These are phyloP conservation scores for Xylaria sp. DNA, from an alignment of 2,329 filamentous ascomycete species.

Conservation along the genomic window DNA sequence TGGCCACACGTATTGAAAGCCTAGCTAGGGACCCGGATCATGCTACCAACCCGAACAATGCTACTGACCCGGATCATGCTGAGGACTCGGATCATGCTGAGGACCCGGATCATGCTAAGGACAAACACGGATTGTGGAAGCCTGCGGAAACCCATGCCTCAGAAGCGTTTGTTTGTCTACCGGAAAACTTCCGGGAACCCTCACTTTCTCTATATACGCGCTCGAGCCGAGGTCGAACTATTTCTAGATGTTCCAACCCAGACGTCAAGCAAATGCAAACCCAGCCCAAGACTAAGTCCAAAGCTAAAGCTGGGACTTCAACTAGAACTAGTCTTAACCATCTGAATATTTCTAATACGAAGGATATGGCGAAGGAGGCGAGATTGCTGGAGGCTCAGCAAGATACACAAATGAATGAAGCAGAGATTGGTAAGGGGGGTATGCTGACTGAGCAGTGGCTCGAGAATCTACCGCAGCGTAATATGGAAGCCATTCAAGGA, in stretches of 20 bases:
- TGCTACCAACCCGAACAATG: constrained; percentile 13
- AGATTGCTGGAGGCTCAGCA: constrained; percentile 29
- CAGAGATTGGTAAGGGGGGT: background rate
- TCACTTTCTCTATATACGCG: background rate
- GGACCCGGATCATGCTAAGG: constrained; percentile 38
- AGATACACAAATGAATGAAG: background rate
- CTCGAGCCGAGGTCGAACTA: constrained; percentile 6
- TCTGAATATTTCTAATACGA: background rate
- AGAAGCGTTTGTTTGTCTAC: constrained; percentile 6
- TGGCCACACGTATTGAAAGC: constrained; percentile 42
- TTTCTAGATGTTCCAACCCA: background rate
- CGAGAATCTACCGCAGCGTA: constrained; percentile 10
- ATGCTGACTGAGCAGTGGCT: constrained; percentile 37
- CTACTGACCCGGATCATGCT: constrained; percentile 32
- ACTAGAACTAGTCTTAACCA: background rate
- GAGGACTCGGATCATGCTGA: constrained; percentile 1
- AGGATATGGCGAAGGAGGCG: constrained; percentile 12
- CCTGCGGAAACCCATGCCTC: background rate
- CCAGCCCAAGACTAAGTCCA: background rate
- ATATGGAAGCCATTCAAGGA: background rate
- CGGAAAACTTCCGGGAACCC: constrained; percentile 23
- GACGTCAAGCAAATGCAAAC: background rate
- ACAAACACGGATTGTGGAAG: constrained; percentile 37
- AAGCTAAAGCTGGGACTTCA: constrained; percentile 2
- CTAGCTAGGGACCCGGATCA: constrained; percentile 38